Conservation (phyloP, 2,329 filamentous ascomycete genomes). For the Raffaelea ambrosiae region DNA sequence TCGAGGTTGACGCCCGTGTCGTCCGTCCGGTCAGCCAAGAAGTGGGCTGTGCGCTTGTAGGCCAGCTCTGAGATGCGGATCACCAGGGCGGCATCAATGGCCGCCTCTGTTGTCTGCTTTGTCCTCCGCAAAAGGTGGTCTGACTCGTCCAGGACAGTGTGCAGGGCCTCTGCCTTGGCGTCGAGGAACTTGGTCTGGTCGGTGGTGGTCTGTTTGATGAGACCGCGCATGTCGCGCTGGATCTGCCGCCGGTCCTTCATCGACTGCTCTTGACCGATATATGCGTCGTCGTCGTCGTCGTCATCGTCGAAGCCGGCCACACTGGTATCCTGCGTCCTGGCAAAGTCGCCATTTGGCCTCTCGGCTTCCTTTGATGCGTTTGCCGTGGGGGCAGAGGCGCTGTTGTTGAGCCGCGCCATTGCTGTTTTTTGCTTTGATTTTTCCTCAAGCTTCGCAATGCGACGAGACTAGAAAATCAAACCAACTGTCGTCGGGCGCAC, state of each 20-base stretch:
- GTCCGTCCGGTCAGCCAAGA: constrained; percentile 59
- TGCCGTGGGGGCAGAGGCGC: not conserved
- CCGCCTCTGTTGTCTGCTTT: constrained; percentile 83
- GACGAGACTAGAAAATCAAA: not conserved
- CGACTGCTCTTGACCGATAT: constrained; percentile 78
- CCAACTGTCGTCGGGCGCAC: too few relatives aligned
- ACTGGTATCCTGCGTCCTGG: not conserved
- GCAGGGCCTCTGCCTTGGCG: constrained; percentile 54
- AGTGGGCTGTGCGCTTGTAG: constrained; percentile 65
- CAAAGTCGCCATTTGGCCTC: not conserved
- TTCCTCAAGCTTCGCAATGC: not conserved
- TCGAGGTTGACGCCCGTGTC: constrained; percentile 77
- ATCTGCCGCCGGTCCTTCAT: constrained; percentile 63
- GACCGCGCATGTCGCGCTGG: constrained; percentile 28
- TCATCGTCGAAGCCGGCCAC: constrained; percentile 13
- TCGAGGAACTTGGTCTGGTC: constrained; percentile 64
- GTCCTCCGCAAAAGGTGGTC: constrained; percentile 60
- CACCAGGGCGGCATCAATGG: constrained; percentile 79
- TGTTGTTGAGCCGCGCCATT: not conserved
- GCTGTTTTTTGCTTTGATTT: not conserved
- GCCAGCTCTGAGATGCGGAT: constrained; percentile 74
- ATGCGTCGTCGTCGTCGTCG: constrained; percentile 27
- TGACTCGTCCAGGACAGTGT: constrained; percentile 56
- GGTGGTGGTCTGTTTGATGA: constrained; percentile 49
- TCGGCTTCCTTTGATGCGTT: not conserved